A percentile compares a stretch with the other conserved stretches of the same genome.
phyloP scores from a whole-genome alignment of 805 yeast genomes.

The Diddensiella santjacobensis region DNA sequence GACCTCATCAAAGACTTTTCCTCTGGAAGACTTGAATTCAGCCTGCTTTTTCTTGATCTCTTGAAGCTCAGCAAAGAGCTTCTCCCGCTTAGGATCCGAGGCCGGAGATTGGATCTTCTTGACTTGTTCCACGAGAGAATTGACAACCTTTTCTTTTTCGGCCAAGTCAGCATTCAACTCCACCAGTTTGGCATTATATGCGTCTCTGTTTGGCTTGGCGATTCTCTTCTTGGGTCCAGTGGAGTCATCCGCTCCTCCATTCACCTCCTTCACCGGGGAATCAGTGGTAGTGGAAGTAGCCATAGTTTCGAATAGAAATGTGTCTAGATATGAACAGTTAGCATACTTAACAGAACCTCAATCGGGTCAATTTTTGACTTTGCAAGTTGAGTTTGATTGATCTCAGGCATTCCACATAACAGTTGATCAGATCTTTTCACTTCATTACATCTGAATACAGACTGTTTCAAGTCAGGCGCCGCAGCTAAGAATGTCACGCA shows the following conservation, averaged over 20 bases:
- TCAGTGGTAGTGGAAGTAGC: conserved; percentile 1
- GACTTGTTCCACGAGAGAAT: conserved; percentile 26
- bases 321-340: neutral
- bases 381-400: no score
- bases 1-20: conserved; percentile 55
- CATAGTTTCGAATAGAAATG: neutral
- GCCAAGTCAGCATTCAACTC: conserved; percentile 29
- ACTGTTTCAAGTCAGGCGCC: no score
- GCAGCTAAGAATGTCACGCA: no score
- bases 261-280: neutral
- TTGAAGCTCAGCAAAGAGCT: conserved; percentile 46
- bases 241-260: neutral
- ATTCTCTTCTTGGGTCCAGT: conserved; percentile 18
- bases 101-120: conserved; percentile 24
- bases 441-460: no score
- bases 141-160: conserved; percentile 25
- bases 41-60: conserved; percentile 43
- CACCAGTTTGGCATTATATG: conserved; percentile 28
- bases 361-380: no score
- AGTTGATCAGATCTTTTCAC: no score
- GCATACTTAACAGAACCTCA: no score
- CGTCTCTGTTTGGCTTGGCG: conserved; percentile 27
- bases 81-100: conserved; percentile 47
- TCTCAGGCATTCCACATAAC: no score
- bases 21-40: conserved; percentile 45